Percentiles rank a stretch among this genome's conserved stretches.
Evolutionary conservation across 768 basidiomycete genomes (phyloP).

Genomic region (Kwoniella shandongensis): DNA sequence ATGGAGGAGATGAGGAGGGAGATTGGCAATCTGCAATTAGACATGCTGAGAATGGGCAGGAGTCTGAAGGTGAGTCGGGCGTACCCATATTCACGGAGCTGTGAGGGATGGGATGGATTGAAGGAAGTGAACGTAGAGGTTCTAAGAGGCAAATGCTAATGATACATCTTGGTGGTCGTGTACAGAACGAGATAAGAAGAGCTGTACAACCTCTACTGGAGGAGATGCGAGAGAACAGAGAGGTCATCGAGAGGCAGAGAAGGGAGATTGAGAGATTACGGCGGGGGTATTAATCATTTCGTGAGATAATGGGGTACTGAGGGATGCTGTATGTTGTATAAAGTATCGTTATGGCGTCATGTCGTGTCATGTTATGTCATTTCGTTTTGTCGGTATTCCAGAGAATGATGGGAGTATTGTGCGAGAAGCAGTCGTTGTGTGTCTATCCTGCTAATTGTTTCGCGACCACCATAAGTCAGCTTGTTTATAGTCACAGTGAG

Average conservation of each 20-base stretch:
- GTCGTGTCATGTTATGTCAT: constrained; percentile 4
- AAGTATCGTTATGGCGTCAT: constrained; percentile 3
- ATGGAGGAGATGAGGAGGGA: constrained; percentile 21
- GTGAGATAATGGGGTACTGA: constrained; percentile 1
- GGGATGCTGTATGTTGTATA: constrained; percentile 8
- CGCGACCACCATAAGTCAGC: too few relatives aligned
- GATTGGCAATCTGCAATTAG: constrained; percentile 28
- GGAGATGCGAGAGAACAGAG: constrained; percentile 20
- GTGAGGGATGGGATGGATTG: too few relatives aligned
- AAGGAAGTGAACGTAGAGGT: too few relatives aligned
- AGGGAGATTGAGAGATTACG: constrained; percentile 34
- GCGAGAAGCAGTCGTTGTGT: too few relatives aligned
- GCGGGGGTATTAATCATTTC: constrained; percentile 17
- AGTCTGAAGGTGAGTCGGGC: constrained; percentile 26
- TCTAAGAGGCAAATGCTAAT: too few relatives aligned
- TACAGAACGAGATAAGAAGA: constrained; percentile 23
- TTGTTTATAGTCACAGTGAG: too few relatives aligned
- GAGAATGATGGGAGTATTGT: too few relatives aligned
- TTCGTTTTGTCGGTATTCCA: too few relatives aligned
- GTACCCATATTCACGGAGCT: too few relatives aligned
- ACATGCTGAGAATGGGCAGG: constrained; percentile 33
- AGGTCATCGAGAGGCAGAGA: constrained; percentile 26
- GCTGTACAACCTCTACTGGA: constrained; percentile 14
- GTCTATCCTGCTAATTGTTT: too few relatives aligned
- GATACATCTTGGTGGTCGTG: neutral